Percentiles rank a stretch among this genome's conserved stretches.
Conservation (phyloP, 331 rosid genomes). For the Pyrus hybrid region DNA sequence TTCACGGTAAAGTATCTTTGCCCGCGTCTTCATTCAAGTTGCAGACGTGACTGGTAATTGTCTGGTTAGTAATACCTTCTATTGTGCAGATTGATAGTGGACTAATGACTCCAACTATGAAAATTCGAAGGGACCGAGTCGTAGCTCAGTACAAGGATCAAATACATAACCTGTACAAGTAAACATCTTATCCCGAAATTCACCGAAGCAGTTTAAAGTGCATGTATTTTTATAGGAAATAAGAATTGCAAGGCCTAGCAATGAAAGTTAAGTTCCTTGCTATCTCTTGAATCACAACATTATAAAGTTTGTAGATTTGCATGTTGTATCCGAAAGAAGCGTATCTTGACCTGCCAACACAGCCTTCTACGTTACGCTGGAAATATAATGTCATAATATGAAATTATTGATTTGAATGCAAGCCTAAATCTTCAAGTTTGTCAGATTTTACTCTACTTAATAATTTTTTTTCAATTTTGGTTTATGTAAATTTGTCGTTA, state of each 20-base stretch:
- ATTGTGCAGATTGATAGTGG: constrained; percentile 70
- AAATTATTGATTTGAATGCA: too few species aligned
- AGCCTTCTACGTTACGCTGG: too few species aligned
- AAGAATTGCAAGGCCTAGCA: not conserved
- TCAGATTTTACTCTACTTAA: too few species aligned
- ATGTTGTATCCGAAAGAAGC: not conserved
- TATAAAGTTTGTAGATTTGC: not conserved
- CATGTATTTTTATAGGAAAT: not conserved
- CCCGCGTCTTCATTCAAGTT: not conserved
- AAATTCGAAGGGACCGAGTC: constrained; percentile 74
- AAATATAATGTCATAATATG: too few species aligned
- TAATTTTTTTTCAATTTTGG: too few species aligned
- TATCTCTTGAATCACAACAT: not conserved
- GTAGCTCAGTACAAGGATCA: constrained; percentile 43
- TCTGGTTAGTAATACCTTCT: constrained; percentile 9
- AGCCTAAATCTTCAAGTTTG: too few species aligned
- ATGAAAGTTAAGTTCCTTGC: not conserved
- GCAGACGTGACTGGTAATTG: not conserved
- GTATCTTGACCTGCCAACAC: too few species aligned
- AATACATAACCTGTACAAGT: constrained; percentile 62
- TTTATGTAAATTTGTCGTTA: too few species aligned
- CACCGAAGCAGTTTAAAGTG: not conserved
- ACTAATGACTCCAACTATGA: constrained; percentile 89
- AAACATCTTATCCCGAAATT: not conserved
- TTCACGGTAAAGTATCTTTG: constrained; percentile 61